phyloP scores from a whole-genome alignment of 495 filamentous ascomycete genomes.

The Aspergillus nanangensis region DNA sequence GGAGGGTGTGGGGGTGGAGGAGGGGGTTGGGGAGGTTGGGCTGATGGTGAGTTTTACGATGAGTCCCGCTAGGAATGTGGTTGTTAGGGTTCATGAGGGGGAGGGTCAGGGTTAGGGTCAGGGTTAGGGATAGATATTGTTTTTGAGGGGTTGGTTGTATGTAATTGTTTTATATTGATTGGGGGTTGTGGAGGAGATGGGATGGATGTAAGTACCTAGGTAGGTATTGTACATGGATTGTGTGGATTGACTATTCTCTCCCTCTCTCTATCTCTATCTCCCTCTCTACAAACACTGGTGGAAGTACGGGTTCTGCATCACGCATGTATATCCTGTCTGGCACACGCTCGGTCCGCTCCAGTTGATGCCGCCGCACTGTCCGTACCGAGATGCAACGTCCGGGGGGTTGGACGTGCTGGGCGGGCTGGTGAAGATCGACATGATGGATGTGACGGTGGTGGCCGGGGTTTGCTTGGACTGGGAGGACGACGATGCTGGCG shows the following conservation, averaged over 20 bases:
- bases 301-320: conserved; percentile 44
- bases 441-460: conserved; percentile 10
- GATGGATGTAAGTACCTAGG: no score
- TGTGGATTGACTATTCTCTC: no score
- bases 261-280: background rate
- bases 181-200: no score
- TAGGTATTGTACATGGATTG: no score
- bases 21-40: background rate
- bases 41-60: conserved; percentile 1
- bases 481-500: background rate
- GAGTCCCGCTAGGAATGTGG: no score
- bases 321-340: conserved; percentile 39
- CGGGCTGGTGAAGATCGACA: no score
- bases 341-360: conserved; percentile 47
- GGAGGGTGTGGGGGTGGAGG: conserved; percentile 6
- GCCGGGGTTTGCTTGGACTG: conserved; percentile 13
- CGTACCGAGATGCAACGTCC: conserved; percentile 24
- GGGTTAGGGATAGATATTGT: no score
- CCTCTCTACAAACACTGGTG: conserved; percentile 42
- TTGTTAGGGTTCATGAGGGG: no score
- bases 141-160: no score
- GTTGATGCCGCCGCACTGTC: conserved; percentile 50
- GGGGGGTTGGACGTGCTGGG: no score
- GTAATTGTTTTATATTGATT: no score
- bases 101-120: no score